Evolutionary conservation across 2,329 filamentous ascomycete genomes (phyloP), one percentile per base, ranked within the genome.

Genomic region (Dryadomyces quercivorus): DNA sequence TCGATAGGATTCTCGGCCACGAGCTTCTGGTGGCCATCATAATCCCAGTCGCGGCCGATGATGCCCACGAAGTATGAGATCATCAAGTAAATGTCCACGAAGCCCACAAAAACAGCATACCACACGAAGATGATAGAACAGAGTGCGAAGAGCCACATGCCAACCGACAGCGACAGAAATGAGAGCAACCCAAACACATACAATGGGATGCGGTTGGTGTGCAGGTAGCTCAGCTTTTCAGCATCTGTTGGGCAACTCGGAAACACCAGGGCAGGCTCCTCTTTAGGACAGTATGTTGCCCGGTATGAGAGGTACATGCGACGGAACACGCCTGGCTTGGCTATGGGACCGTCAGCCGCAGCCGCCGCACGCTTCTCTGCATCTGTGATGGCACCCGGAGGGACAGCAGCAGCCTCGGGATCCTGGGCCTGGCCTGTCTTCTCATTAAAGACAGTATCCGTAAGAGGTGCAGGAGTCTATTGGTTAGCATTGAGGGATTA

Each of bases 111-210:
- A 2, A 36, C 53, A 3, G 31, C 7, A 8, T 55, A 55, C 53
- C 53, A 55, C 3, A 55, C 21, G 15, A 55, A 55, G 36, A 55
- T 22, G n/a, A 21, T 36, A 12, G 43, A 43, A 34, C 53, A 55
- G 1, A 55, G 42, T 2, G 53, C 49, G 22, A 55, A 55, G 4
- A 55, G 49, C 53, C 53, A 55, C 53, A 55, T 55, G 34, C 53
- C 53, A 2, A 34, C 53, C 16, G 53, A 55, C n/a, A 55, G 50
- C 8, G 53, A 55, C 9, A 55, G 18, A n/a, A 55, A 55, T 8
- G 53, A 55, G 4, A 55, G 18, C 10, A 55, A 2, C 2, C 53
- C 53, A 34, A 55, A 55, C 4, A 51, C 26, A 21, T 55, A 55
- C 9, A 55, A 49, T 3, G 53, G 53, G 2, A 55, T 44, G 26